Percentiles rank a stretch among this genome's conserved stretches.
Evolutionary conservation across 371 early-diverging fungal genomes (phyloP).

Genomic region (Circinella umbellata): DNA sequence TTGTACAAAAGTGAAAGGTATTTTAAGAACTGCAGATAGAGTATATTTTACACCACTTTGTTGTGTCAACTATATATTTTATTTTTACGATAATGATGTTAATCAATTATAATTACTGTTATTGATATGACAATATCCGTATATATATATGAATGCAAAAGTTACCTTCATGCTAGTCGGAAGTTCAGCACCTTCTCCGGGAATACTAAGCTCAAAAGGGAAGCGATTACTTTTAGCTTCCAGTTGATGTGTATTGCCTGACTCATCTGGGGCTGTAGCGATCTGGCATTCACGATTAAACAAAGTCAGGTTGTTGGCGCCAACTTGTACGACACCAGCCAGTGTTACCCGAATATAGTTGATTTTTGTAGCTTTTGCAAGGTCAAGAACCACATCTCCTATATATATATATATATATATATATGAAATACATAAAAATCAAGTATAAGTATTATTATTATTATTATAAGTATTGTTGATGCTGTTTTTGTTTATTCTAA

Average conservation of each 20-base stretch:
- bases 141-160: no score
- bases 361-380: slow-evolving; percentile 42
- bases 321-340: slow-evolving; percentile 35
- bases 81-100: not conserved
- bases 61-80: slow-evolving; percentile 5
- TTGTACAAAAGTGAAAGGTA: slow-evolving; percentile 22
- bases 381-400: slow-evolving; percentile 47
- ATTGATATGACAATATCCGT: no score
- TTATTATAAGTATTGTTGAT: no score
- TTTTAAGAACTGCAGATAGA: slow-evolving; percentile 35
- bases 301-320: slow-evolving; percentile 24
- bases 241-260: slow-evolving; percentile 33
- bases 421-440: not conserved
- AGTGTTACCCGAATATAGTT: slow-evolving; percentile 40
- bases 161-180: slow-evolving; percentile 47
- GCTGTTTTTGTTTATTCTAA: not conserved
- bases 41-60: slow-evolving; percentile 36
- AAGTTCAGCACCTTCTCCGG: slow-evolving; percentile 27
- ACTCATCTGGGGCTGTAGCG: slow-evolving; percentile 34
- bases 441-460: no score
- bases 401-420: not conserved
- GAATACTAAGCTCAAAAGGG: slow-evolving; percentile 46
- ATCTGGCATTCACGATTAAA: slow-evolving; percentile 29
- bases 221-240: slow-evolving; percentile 48
- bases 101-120: no score